Evolutionary conservation across 306 rosid species (phyloP), one percentile per base, ranked within the genome.

Genomic region (Erythrophleum fordii): DNA sequence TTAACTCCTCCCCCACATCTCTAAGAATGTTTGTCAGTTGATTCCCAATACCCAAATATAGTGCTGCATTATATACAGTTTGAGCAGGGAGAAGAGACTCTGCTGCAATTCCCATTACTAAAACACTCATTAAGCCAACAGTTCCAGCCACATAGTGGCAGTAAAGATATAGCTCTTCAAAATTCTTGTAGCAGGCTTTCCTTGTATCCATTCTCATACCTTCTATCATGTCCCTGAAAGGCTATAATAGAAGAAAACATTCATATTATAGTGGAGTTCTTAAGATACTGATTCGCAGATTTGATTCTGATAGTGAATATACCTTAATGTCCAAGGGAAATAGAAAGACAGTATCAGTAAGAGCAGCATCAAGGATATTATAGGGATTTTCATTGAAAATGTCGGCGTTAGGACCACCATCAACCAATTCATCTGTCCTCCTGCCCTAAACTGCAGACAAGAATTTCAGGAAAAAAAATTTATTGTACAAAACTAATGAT

Each of bases 1-100:
- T 83, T 87, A n/a, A 92, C 98, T 94, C 98, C 76, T 94, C 97
- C 3, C 97, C 97, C 0, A 94, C 98, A 78, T 94, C 98, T 86
- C 98, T 89, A 52, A 94, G 97, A 71, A 94, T 94, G 79, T 94
- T 92, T 20, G 97, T 92, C 41, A 91, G 88, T 81, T 94, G 97
- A 77, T 95, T 95, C 73, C 98, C 98, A 16, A 91, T 87, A 17
- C 97, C 98, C 77, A 92, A 83, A 73, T 90, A 83, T 56, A 92
- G 86, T 66, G 98, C 97, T 72, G 94, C 83, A 78, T 85, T 74
- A 69, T 92, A 90, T 61, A 91, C 76, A 42, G 81, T 83, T 31
- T 89, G 92, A 73, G 91, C 46, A 28, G 97, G 84, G 62, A 86
- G 72, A 12, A 31, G 62, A 75, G 93, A 82, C 29, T 94, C 91